Evolutionary conservation across 2,329 filamentous ascomycete genomes (phyloP).

Genomic region (Monosporascus sp.): DNA sequence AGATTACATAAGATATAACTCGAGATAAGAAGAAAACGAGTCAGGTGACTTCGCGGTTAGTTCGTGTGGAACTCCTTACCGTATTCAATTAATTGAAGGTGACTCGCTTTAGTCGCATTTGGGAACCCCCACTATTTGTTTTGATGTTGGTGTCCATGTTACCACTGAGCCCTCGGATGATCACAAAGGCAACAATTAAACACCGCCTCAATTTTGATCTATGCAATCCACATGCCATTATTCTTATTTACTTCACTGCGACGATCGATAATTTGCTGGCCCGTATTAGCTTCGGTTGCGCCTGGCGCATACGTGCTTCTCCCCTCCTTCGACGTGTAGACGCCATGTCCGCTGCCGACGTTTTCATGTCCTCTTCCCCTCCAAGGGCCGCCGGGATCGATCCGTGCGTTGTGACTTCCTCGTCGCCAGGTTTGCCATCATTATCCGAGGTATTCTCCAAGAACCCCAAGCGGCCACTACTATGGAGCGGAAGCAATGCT

Average conservation of each 20-base stretch:
- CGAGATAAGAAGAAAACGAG: neutral
- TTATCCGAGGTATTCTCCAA: conserved; percentile 43
- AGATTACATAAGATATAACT: neutral
- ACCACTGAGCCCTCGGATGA: neutral
- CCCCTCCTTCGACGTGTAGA: conserved; percentile 17
- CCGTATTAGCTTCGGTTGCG: conserved; percentile 35
- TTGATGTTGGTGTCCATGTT: neutral
- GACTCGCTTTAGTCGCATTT: neutral
- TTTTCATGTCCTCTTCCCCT: conserved; percentile 28
- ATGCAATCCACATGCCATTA: neutral
- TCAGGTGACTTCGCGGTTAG: neutral
- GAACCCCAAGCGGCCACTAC: conserved; percentile 23
- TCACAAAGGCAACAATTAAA: no score
- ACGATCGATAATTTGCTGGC: conserved; percentile 14
- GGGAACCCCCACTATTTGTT: neutral
- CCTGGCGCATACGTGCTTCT: conserved; percentile 37
- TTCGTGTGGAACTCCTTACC: neutral
- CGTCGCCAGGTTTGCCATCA: conserved; percentile 52
- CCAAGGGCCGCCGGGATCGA: conserved; percentile 14
- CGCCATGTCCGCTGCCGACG: conserved; percentile 29
- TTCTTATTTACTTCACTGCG: neutral
- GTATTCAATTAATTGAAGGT: neutral
- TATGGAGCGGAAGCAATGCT: conserved; percentile 33
- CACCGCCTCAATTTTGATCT: neutral
- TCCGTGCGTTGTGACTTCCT: conserved; percentile 34